Evolutionary conservation across 2,329 filamentous ascomycete species (phyloP).

Genomic region (Fusarium humuli): DNA sequence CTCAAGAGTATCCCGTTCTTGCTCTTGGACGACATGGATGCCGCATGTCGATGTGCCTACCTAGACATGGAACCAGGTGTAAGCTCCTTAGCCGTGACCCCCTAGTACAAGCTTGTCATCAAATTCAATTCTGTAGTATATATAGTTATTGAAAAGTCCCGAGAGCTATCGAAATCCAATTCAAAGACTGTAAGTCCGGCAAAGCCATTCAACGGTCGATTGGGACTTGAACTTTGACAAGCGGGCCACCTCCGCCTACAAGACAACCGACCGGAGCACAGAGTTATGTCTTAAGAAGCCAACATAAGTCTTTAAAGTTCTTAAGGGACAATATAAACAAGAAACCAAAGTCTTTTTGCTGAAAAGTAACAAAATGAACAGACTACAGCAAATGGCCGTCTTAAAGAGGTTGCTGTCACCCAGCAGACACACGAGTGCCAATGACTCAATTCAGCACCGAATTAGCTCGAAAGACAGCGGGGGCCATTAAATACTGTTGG

Average conservation of each 20-base stretch:
- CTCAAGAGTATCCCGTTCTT: not conserved
- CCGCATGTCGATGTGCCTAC: not conserved
- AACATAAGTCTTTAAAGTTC: rapidly evolving
- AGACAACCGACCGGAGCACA: not conserved
- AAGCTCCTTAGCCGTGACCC: not conserved
- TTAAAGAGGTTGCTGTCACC: not conserved
- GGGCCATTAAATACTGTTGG: rapidly evolving
- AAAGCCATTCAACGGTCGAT: not conserved
- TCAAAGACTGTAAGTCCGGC: not conserved
- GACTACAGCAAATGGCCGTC: not conserved
- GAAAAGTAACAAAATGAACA: not conserved
- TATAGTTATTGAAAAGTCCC: rapidly evolving
- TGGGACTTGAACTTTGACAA: not conserved
- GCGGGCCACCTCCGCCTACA: not conserved
- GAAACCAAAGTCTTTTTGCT: not conserved
- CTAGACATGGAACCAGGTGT: not conserved
- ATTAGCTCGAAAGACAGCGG: rapidly evolving
- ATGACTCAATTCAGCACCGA: not conserved
- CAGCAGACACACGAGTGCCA: not conserved
- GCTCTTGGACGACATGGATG: not conserved
- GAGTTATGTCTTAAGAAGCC: not conserved
- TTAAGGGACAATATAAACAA: not conserved
- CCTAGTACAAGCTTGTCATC: not conserved
- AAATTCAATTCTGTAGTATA: not conserved
- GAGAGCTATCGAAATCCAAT: not conserved